Evolutionary conservation across 495 filamentous ascomycete species (phyloP), one percentile per base, ranked within the genome.

Genomic region (Trichoderma reesei): DNA sequence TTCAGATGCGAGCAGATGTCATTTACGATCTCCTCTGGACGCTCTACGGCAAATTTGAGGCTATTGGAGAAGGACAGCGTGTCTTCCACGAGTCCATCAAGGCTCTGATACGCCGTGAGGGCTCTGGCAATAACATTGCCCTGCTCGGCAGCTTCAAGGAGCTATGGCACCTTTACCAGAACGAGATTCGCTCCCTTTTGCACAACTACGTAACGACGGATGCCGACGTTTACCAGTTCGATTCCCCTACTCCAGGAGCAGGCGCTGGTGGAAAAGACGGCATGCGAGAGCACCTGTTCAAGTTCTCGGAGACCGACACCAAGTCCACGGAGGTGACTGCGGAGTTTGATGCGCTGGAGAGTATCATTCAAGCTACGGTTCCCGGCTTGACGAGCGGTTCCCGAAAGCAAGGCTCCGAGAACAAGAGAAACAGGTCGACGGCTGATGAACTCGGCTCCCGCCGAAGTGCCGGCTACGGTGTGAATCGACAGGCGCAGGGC

Each of bases 191-290:
- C 38, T 94, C 92, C 3, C 78, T 98, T 20, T 78, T 99, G 65
- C 95, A 99, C 73, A 94, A 98, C 73, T 98, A 99, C 69, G 83
- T 99, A 64, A 93, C 95, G 4, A 94, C 91, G n/a, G 92, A 93
- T 68, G 91, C 89, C 41, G 88, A 92, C 66, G 79, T 85, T 20
- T 83, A 83, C 61, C 80, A 82, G 66, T 83, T 78, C 70, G 76
- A 72, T 63, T 76, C 73, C 7, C 69, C 73, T 2, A 72, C 75
- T 41, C 71, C 72, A 18, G 79, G 79, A 33, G 65, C 69, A 7
- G 71, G 73, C 0, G 59, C 73, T 44, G 77, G 76, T 65, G 81
- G 90, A 26, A 79, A 83, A 59, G 80, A 84, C 9, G 78, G 75
- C 13, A 79, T 85, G 41, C 79, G 90, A 67, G 90, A 96, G 78